Percentiles rank a stretch among this genome's conserved stretches.
Evolutionary conservation across 108 stramenopile species (phyloP).

Genomic region (Pseudonitzschia delicatissima): DNA sequence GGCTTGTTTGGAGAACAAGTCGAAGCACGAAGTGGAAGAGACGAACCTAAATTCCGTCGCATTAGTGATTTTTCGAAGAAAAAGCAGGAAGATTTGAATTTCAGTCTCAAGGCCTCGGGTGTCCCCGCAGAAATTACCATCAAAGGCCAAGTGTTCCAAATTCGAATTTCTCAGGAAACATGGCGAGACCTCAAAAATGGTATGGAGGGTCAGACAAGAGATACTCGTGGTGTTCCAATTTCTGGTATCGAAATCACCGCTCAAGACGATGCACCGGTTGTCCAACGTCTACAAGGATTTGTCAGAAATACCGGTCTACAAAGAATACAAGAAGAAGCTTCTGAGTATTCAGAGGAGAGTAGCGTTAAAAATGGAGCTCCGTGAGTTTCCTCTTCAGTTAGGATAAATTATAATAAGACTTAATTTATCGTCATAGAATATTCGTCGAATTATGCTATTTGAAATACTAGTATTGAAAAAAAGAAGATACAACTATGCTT

Average conservation of each 20-base stretch:
- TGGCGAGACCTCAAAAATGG: slow-evolving; percentile 47
- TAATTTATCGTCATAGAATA: no score
- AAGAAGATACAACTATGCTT: no score
- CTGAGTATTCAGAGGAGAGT: slow-evolving; percentile 1
- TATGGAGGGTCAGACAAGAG: slow-evolving; percentile 50
- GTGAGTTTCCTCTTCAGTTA: neutral
- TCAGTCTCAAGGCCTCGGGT: slow-evolving; percentile 10
- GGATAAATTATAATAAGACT: neutral
- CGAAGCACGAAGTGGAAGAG: slow-evolving; percentile 22
- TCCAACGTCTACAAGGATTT: slow-evolving; percentile 53
- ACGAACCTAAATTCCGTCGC: slow-evolving; percentile 21
- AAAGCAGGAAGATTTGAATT: slow-evolving; percentile 18
- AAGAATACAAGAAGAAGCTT: slow-evolving; percentile 28
- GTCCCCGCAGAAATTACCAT: slow-evolving; percentile 59
- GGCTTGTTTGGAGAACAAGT: slow-evolving; percentile 90
- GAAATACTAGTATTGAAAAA: no score
- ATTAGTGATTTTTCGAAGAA: slow-evolving; percentile 24
- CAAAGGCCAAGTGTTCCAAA: slow-evolving; percentile 58
- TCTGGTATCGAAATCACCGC: slow-evolving; percentile 42
- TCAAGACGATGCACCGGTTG: slow-evolving; percentile 50
- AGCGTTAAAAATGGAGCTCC: neutral
- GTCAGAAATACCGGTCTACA: slow-evolving; percentile 36
- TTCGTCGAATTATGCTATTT: no score
- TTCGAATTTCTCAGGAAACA: slow-evolving; percentile 53
- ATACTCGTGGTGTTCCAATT: slow-evolving; percentile 39